These are phyloP conservation scores for Nakazawaea wyomingensis DNA, from an alignment of 805 yeast genomes.

Conservation along the genomic window DNA sequence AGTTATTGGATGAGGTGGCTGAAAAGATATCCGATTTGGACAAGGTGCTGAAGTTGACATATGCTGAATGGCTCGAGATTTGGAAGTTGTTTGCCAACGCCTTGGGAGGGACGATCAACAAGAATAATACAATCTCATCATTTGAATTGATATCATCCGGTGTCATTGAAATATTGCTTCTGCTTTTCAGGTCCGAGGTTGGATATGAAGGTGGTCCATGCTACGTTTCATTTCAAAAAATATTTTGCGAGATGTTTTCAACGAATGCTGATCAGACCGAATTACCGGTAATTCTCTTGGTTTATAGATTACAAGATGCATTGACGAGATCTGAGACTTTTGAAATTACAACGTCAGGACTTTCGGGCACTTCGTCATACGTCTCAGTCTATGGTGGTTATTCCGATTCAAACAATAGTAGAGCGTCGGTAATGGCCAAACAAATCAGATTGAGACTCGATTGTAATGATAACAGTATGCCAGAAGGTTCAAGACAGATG, in stretches of 20 bases:
- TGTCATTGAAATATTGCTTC: conserved; percentile 39
- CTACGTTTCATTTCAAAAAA: conserved; percentile 37
- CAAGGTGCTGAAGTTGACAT: conserved; percentile 16
- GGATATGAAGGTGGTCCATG: conserved; percentile 28
- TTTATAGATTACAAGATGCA: conserved; percentile 64
- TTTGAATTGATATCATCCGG: conserved; percentile 74
- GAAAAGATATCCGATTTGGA: conserved; percentile 20
- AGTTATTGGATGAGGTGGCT: conserved; percentile 23
- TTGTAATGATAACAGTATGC: conserved; percentile 29
- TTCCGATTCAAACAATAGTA: conserved; percentile 17
- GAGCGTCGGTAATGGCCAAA: conserved; percentile 61
- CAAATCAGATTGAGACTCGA: conserved; percentile 59
- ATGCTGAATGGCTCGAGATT: conserved; percentile 26
- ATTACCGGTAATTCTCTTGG: conserved; percentile 38
- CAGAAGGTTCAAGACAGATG: conserved; percentile 25
- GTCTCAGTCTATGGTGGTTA: conserved; percentile 23
- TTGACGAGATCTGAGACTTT: conserved; percentile 71
- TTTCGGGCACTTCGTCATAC: conserved; percentile 14
- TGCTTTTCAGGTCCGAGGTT: conserved; percentile 27
- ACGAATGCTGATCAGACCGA: conserved; percentile 22
- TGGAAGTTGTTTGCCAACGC: conserved; percentile 35
- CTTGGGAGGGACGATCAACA: conserved; percentile 23
- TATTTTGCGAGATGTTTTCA: conserved; percentile 32
- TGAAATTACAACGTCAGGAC: conserved; percentile 51
- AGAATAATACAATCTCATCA: conserved; percentile 44